A percentile compares a stretch with the other conserved stretches of the same genome.
phyloP scores from a whole-genome alignment of 2,329 filamentous ascomycete genomes.

The Grosmannia serpens region DNA sequence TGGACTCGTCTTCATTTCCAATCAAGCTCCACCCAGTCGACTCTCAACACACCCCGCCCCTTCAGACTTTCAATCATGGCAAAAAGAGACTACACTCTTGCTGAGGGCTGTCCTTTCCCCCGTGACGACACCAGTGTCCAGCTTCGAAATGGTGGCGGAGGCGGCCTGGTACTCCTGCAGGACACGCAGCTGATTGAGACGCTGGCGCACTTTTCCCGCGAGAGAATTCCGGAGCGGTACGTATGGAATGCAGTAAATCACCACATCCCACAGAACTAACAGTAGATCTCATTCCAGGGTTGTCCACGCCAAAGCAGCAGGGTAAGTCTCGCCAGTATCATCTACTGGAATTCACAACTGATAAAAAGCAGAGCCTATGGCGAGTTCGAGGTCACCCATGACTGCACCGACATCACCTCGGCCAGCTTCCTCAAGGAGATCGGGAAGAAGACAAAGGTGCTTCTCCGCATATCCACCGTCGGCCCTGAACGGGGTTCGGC shows the following conservation, averaged over 20 bases:
- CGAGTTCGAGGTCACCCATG: not conserved
- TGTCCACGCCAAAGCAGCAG: not conserved
- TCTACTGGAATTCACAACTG: not conserved
- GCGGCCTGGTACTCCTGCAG: not conserved
- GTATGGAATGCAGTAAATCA: not conserved
- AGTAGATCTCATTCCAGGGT: not conserved
- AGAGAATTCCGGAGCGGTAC: not conserved
- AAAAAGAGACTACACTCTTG: not conserved
- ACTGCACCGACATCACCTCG: not conserved
- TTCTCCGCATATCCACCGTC: not conserved
- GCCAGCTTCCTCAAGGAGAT: not conserved
- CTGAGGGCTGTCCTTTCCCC: not conserved
- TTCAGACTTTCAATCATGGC: not conserved
- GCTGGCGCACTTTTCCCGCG: not conserved
- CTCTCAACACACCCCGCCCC: not conserved
- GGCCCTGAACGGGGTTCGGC: not conserved
- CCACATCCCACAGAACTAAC: no score
- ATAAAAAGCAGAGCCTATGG: not conserved
- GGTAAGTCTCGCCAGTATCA: not conserved
- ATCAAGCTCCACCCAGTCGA: not conserved
- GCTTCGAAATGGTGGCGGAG: not conserved
- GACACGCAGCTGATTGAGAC: not conserved
- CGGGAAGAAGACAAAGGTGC: not conserved
- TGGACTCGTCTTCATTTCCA: not conserved
- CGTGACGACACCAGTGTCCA: not conserved